These are phyloP conservation scores for Diaporthe nobilis DNA, from an alignment of 2,329 filamentous ascomycete genomes.

Conservation along the genomic window DNA sequence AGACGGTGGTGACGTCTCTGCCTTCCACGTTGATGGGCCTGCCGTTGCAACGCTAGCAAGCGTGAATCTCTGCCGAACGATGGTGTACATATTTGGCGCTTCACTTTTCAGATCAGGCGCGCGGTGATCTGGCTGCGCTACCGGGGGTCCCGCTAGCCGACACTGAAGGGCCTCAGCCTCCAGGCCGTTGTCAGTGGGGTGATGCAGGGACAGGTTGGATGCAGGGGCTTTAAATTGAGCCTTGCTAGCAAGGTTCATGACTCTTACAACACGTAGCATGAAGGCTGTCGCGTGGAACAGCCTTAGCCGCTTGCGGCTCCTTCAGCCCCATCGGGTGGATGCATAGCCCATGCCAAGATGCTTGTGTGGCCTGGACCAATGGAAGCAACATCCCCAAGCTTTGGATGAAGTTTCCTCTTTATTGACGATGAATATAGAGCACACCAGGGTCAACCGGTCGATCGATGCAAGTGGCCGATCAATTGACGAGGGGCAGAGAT, in stretches of 20 bases:
- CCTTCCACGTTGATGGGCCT: neutral
- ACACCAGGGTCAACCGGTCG: neutral
- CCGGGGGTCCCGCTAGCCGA: slow-evolving; percentile 7
- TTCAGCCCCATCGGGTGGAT: slow-evolving; percentile 14
- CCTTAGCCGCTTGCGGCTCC: slow-evolving; percentile 32
- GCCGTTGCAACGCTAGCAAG: neutral
- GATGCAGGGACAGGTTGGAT: slow-evolving; percentile 12
- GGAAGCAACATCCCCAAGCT: slow-evolving; percentile 6
- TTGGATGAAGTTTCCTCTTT: slow-evolving; percentile 23
- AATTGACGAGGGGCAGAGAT: neutral
- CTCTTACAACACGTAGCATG: slow-evolving; percentile 14
- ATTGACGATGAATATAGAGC: slow-evolving; percentile 24
- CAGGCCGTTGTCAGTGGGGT: slow-evolving; percentile 7
- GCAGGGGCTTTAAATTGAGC: slow-evolving; percentile 34
- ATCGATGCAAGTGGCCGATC: slow-evolving; percentile 4
- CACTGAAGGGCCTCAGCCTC: slow-evolving; percentile 8
- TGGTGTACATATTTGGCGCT: neutral
- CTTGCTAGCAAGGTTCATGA: slow-evolving; percentile 33
- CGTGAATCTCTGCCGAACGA: slow-evolving; percentile 13
- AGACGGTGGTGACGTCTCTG: slow-evolving; percentile 2
- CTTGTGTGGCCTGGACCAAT: slow-evolving; percentile 20
- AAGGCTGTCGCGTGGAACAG: slow-evolving; percentile 27
- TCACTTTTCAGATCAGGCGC: slow-evolving; percentile 29
- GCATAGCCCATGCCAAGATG: slow-evolving; percentile 18
- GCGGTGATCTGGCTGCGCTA: slow-evolving; percentile 1